These are phyloP conservation scores for Talaromyces sp. DNA, from an alignment of 2,329 filamentous ascomycete species.

Conservation along the genomic window DNA sequence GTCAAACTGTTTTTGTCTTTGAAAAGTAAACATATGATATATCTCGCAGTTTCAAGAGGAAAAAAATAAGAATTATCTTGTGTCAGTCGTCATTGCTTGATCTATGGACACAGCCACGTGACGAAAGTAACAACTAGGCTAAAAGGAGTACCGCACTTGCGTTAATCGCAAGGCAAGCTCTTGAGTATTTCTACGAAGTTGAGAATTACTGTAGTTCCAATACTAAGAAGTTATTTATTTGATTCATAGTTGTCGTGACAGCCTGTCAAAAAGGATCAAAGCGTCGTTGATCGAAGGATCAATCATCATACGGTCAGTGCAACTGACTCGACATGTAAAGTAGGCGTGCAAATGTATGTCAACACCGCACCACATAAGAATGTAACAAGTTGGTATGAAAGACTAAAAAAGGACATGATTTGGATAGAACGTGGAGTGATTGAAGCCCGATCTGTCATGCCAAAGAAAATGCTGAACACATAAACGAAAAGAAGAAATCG, in stretches of 20 bases:
- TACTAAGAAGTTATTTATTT: not conserved
- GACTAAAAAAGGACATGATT: constrained; percentile 9
- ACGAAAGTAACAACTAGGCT: not conserved
- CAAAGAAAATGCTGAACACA: constrained; percentile 4
- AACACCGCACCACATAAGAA: constrained; percentile 12
- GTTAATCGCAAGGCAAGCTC: not conserved
- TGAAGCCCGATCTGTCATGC: not conserved
- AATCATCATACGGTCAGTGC: constrained; percentile 3
- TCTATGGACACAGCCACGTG: not conserved
- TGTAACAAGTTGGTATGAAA: constrained; percentile 6
- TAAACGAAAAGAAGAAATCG: constrained; percentile 1
- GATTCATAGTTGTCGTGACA: constrained; percentile 17
- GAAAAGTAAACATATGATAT: not conserved
- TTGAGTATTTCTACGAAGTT: not conserved
- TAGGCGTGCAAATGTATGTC: not conserved
- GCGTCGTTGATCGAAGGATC: constrained; percentile 3
- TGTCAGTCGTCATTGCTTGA: not conserved
- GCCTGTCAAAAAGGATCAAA: constrained; percentile 14
- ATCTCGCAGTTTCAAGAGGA: not conserved
- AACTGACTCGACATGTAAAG: constrained; percentile 13
- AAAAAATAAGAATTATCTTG: not conserved
- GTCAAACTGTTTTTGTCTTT: no score
- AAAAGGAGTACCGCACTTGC: not conserved
- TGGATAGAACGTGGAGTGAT: constrained; percentile 1
- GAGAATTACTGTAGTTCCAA: not conserved